Evolutionary conservation across 1,139 yeast species (phyloP).

Genomic region (Saccharomyces hybrid): DNA sequence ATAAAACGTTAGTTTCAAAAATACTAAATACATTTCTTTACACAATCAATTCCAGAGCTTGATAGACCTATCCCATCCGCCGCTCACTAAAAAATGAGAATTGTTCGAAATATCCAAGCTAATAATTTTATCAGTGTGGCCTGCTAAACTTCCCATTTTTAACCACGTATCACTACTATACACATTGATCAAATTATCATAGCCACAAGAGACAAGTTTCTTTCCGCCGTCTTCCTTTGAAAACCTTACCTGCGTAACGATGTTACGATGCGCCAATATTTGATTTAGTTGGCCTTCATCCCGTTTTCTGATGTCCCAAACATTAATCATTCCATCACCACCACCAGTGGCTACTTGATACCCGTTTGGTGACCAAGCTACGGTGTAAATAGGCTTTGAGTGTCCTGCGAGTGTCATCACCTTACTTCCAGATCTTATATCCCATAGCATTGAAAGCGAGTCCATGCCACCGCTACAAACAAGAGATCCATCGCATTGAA

Average conservation of each 20-base stretch:
- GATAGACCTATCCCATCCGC: slow-evolving; percentile 81
- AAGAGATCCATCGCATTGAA: slow-evolving; percentile 75
- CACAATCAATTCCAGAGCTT: slow-evolving; percentile 43
- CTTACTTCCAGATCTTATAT: slow-evolving; percentile 67
- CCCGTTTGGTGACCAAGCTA: slow-evolving; percentile 76
- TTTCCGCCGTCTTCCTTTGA: slow-evolving; percentile 38
- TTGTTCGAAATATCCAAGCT: slow-evolving; percentile 50
- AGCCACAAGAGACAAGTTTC: slow-evolving; percentile 54
- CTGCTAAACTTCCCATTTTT: slow-evolving; percentile 45
- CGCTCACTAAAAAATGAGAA: slow-evolving; percentile 43
- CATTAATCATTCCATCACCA: slow-evolving; percentile 69
- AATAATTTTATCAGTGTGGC: slow-evolving; percentile 67
- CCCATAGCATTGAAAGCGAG: slow-evolving; percentile 74
- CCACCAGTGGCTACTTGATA: slow-evolving; percentile 73
- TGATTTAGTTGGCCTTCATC: slow-evolving; percentile 36
- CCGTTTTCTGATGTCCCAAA: slow-evolving; percentile 74
- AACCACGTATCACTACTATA: slow-evolving; percentile 76
- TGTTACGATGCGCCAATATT: slow-evolving; percentile 69
- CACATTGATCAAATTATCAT: slow-evolving; percentile 56
- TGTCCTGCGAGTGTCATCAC: slow-evolving; percentile 59
- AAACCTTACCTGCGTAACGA: slow-evolving; percentile 63
- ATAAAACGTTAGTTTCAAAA: background rate
- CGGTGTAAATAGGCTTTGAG: slow-evolving; percentile 57
- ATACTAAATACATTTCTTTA: background rate
- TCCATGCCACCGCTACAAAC: slow-evolving; percentile 76